Percentiles rank a stretch among this genome's conserved stretches.
These are phyloP conservation scores for Chaetomiaceae sp. DNA, from an alignment of 2,329 filamentous ascomycete genomes.

Conservation along the genomic window DNA sequence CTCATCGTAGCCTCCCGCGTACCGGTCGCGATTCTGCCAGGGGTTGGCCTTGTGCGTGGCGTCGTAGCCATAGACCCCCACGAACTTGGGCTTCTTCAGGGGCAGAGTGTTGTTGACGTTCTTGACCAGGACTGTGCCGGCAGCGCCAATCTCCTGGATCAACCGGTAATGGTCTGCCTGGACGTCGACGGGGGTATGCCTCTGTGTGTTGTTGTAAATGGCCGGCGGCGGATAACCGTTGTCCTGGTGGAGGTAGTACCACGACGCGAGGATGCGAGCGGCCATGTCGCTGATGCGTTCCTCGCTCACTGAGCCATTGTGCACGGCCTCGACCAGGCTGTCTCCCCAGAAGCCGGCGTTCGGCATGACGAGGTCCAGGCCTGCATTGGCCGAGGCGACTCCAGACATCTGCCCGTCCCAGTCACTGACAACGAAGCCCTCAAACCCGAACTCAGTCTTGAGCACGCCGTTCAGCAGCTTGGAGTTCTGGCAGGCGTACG, in stretches of 20 bases:
- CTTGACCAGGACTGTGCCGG: conserved; percentile 27
- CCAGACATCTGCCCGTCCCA: conserved; percentile 64
- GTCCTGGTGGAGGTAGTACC: conserved; percentile 35
- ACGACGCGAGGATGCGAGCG: conserved; percentile 54
- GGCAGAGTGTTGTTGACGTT: conserved; percentile 44
- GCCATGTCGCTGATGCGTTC: conserved; percentile 75
- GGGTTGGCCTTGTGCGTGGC: conserved; percentile 44
- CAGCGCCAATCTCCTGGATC: conserved; percentile 38
- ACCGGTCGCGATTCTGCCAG: conserved; percentile 46
- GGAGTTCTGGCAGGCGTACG: conserved; percentile 70
- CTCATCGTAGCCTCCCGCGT: conserved; percentile 38
- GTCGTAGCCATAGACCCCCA: conserved; percentile 61
- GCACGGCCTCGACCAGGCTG: conserved; percentile 70
- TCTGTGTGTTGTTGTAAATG: conserved; percentile 18
- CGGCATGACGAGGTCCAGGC: conserved; percentile 69
- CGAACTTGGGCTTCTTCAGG: conserved; percentile 46
- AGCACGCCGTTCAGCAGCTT: conserved; percentile 65
- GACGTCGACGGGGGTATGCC: conserved; percentile 23
- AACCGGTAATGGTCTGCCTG: conserved; percentile 25
- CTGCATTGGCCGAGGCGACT: conserved; percentile 50
- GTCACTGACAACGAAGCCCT: conserved; percentile 65
- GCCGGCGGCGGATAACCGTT: conserved; percentile 22
- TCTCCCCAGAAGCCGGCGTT: conserved; percentile 52
- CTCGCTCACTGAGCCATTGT: conserved; percentile 69
- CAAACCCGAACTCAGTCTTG: conserved; percentile 60